Evolutionary conservation across 2,329 filamentous ascomycete genomes (phyloP).

Genomic region (Sporothrix brasiliensis): DNA sequence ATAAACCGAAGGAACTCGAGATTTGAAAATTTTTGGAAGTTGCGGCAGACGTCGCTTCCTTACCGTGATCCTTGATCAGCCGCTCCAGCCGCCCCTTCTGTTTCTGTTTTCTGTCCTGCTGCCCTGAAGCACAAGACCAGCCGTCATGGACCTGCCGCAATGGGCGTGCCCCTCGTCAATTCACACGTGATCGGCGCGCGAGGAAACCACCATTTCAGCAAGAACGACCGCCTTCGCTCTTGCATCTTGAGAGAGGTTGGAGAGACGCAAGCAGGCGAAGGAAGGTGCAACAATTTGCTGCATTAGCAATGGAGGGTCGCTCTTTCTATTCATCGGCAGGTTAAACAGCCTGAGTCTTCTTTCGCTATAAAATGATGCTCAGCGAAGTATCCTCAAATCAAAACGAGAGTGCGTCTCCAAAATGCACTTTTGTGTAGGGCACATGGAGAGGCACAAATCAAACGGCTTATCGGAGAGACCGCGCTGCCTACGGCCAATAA

Average conservation of each 20-base stretch:
- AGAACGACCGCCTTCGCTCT: background rate
- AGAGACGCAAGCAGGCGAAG: background rate
- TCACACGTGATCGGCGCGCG: slow-evolving; percentile 12
- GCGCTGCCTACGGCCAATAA: background rate
- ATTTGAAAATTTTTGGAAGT: slow-evolving; percentile 9
- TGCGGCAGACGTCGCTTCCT: slow-evolving; percentile 26
- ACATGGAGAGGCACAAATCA: background rate
- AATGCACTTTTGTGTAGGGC: background rate
- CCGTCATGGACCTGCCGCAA: background rate
- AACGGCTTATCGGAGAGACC: background rate
- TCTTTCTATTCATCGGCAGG: background rate
- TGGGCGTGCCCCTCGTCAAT: background rate
- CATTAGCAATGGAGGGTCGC: background rate
- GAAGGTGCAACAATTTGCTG: background rate
- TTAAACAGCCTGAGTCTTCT: background rate
- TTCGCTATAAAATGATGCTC: background rate
- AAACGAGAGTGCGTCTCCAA: background rate
- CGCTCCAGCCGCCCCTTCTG: slow-evolving; percentile 28
- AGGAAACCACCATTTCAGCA: background rate
- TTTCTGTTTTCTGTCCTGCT: slow-evolving; percentile 14
- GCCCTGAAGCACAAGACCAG: slow-evolving; percentile 15
- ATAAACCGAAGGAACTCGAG: background rate
- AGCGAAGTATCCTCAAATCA: background rate
- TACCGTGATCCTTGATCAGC: slow-evolving; percentile 26
- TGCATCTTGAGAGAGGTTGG: background rate